Base-by-base conservation (phyloP, 192 early-diverging fungal genomes). In the Coemansia sp. region DNA sequence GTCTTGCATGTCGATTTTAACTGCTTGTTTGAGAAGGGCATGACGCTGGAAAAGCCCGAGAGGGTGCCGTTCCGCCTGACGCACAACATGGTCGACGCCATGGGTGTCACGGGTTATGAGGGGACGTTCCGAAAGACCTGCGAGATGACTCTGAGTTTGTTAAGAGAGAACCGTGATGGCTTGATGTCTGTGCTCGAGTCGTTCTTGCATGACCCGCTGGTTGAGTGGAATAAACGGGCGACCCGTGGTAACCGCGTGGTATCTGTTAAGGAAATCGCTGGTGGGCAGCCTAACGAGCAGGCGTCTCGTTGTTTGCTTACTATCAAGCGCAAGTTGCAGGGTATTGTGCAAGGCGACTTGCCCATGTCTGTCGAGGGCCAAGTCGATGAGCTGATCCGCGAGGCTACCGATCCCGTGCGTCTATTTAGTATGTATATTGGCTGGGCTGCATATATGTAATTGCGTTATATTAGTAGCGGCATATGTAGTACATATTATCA, bases 1-100 rank as follows among this genome's bases (percentile, higher is more conserved):
- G 84, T 86, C 4, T 86, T 99, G 14, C 97, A 99, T 68, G 95
- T 99, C 1, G 97, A 99, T 69, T 89, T 99, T 37, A 97, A 97
- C 78, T 95, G 94, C 75, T 59, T 98, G 37, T 98, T 98, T 82
- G 96, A 98, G 50, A 95, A 92, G 82, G 95, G 95, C 6, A 63
- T 86, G 69, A 90, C 85, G 7, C 88, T 99, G 52, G 88, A 93
- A 50, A 93, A 92, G 63, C 96, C 97, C 11, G 96, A 98, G 67
- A 78, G 74, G 38, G 97, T 99, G 11, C 97, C 97, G 1, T 99
- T 99, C 75, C 88, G 97, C 1, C 80, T 99, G 32, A 99, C 97
- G 0, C 93, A 95, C 50, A 99, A 97, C 73, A 90, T 99, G 87
- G 90, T 96, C 7, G 92, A 95, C 64, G 96, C 95, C 0, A 95